Evolutionary conservation across 768 basidiomycete genomes (phyloP), one percentile per base, ranked within the genome.

Genomic region (Lactarius quietus): DNA sequence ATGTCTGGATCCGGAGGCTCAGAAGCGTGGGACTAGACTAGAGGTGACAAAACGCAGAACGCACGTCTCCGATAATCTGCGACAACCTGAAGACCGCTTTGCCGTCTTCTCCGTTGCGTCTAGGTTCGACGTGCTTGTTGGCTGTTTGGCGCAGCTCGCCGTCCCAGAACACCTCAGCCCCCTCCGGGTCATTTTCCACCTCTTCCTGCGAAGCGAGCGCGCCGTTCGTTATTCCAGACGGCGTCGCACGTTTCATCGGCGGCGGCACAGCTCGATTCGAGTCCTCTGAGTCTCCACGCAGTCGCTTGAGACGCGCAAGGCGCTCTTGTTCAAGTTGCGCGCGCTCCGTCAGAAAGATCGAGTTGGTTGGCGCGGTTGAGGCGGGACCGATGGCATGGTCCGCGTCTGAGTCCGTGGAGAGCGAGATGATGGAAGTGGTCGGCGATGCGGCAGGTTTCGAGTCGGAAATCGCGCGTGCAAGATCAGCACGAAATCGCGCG

Each of bases 291-390:
- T 77, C 61, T 55, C 79, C 74, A 20, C 76, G 79, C 9, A 78
- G 69, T 31, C 85, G 84, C 75, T 88, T 90, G 72, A 87, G 86
- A 4, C 94, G 82, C 52, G 84, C 88, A 5, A 89, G 76, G 18
- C 94, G 82, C 68, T 90, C 92, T 64, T 80, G 83, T 75, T 96
- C 94, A 64, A 95, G 72, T 70, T 88, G 82, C 2, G 89, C 89
- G 31, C 94, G 82, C 71, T 94, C 89, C 1, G 83, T 80, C 10
- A 92, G 72, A 66, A 90, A 92, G 2, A 64, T 57, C 12, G 66
- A 63, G 41, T 52, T 33, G 35, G 68, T 43, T 26, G 48, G 48
- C 15, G 61, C 12, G 43, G 58, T 29, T 36, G 39, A 35, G 3
- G 59, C 54, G 7, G 68, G 48, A 31, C 59, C 38, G 39, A 14